Percentiles rank a stretch among this genome's conserved stretches.
phyloP scores from a whole-genome alignment of 164 flowering plant genomes.

The Liquidambar formosana region DNA sequence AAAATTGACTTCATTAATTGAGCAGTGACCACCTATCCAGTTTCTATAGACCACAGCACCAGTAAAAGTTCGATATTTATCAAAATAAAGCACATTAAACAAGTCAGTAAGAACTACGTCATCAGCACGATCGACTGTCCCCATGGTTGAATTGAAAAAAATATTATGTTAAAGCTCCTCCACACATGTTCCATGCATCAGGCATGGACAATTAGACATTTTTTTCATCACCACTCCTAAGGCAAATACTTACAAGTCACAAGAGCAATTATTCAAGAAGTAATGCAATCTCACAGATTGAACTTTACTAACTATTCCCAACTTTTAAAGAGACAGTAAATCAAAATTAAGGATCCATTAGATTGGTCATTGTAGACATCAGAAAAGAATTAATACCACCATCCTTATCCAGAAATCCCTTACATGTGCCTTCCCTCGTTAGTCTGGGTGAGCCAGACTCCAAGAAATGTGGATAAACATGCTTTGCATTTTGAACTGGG shows the following conservation, averaged over 20 bases:
- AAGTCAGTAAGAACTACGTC: no score
- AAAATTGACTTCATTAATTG: background rate
- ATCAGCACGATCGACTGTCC: no score
- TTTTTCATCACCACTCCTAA: no score
- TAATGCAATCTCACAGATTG: background rate
- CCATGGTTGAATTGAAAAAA: no score
- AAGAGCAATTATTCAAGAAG: background rate
- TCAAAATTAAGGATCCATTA: conserved; percentile 5
- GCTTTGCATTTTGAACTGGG: conserved; percentile 34
- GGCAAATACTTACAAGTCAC: background rate
- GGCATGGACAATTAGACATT: no score
- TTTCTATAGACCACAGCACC: background rate
- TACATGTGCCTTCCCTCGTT: conserved; percentile 31
- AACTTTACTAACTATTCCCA: background rate
- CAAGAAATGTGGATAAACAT: conserved; percentile 52
- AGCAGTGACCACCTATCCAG: background rate
- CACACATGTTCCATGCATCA: conserved; percentile 1
- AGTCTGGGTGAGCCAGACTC: conserved; percentile 48
- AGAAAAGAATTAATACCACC: conserved; percentile 37
- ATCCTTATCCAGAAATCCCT: conserved; percentile 35
- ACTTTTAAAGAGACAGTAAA: background rate
- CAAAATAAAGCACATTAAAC: no score
- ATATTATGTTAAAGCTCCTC: background rate
- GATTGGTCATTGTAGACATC: conserved; percentile 13
- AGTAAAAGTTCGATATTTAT: background rate